Evolutionary conservation across 1,284 basidiomycete genomes (phyloP), one percentile per base, ranked within the genome.

Genomic region (Naganishia liquefaciens): DNA sequence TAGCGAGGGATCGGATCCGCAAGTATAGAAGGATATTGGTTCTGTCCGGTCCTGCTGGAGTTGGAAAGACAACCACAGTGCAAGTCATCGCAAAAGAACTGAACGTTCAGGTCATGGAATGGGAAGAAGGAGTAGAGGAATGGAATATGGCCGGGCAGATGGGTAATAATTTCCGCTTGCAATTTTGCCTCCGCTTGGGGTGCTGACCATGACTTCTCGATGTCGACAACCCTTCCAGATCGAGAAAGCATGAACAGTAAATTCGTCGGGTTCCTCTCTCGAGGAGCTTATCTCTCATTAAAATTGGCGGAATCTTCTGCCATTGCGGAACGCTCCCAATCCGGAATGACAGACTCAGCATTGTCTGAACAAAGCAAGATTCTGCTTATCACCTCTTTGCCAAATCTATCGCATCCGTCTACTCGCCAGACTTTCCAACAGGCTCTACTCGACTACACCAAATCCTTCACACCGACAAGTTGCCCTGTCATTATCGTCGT

Each of bases 381-480:
- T 5, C 84, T 99, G 55, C 84, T 99, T 7, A 81, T 99, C 9
- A 93, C 97, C 75, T 91, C 97, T 67, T 82, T 98, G 3, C 95
- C 95, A 0, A 97, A 98, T 73, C 83, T 98, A 47, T 80, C 90
- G 5, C 89, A 94, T 73, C 77, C 83, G 1, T 80, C 83, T 2
- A 94, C 90, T 0, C 87, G 88, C 68, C 78, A 82, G 3, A 83
- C 85, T 0, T 94, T 98, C 73, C 92, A 96, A 69, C 80, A 83
- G 0, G 82, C 87, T 0, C 77, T 99, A 0, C 78, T 84, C 27
- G 77, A 83, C 0, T 82, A 90, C 54, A 84, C 86, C 17, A 75
- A 79, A 54, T 27, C 75, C 79, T 57, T 70, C 77, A 57, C 73
- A 68, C 66, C 72, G 21, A 68, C 73, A 67, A 65, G 80, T 78